A percentile compares a stretch with the other conserved stretches of the same genome.
Evolutionary conservation across 1,139 yeast genomes (phyloP).

Genomic region (Saccharomycopsis hybrid): DNA sequence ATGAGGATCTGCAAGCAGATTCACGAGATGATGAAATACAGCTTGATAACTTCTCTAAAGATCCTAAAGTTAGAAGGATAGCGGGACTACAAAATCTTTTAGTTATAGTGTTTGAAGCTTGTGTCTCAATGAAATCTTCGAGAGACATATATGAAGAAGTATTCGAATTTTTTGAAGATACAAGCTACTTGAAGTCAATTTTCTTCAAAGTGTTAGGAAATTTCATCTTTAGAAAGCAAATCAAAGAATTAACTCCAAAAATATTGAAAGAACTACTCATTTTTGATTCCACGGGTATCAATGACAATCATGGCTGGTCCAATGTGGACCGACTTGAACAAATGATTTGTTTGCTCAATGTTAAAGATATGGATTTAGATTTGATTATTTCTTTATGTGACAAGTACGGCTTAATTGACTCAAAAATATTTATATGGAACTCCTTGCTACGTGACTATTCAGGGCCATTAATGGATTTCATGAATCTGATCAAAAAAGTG

Average conservation of each 20-base stretch:
- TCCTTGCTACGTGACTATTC: slow-evolving; percentile 55
- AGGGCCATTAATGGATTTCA: slow-evolving; percentile 58
- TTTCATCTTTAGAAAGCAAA: slow-evolving; percentile 41
- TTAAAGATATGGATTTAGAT: slow-evolving; percentile 66
- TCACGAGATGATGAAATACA: too few species aligned
- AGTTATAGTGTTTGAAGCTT: slow-evolving; percentile 11
- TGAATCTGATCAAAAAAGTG: slow-evolving; percentile 33
- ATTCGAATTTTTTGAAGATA: slow-evolving; percentile 39
- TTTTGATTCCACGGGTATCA: slow-evolving; percentile 32
- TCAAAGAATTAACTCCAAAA: slow-evolving; percentile 50
- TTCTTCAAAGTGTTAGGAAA: slow-evolving; percentile 49
- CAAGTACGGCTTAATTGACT: slow-evolving; percentile 48
- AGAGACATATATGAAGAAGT: slow-evolving; percentile 45
- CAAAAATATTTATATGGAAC: slow-evolving; percentile 64
- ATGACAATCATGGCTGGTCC: slow-evolving; percentile 17
- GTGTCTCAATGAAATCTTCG: background rate
- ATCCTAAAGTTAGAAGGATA: too few species aligned
- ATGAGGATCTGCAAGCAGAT: too few species aligned
- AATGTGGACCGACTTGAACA: slow-evolving; percentile 52
- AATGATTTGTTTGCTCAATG: slow-evolving; percentile 59
- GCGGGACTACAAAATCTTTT: slow-evolving; percentile 3
- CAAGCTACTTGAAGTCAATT: slow-evolving; percentile 27
- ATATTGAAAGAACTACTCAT: slow-evolving; percentile 55
- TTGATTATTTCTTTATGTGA: slow-evolving; percentile 56
- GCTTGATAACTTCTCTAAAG: too few species aligned